These are phyloP conservation scores for Rostrohypoxylon terebratum DNA, from an alignment of 495 filamentous ascomycete genomes.

Conservation along the genomic window DNA sequence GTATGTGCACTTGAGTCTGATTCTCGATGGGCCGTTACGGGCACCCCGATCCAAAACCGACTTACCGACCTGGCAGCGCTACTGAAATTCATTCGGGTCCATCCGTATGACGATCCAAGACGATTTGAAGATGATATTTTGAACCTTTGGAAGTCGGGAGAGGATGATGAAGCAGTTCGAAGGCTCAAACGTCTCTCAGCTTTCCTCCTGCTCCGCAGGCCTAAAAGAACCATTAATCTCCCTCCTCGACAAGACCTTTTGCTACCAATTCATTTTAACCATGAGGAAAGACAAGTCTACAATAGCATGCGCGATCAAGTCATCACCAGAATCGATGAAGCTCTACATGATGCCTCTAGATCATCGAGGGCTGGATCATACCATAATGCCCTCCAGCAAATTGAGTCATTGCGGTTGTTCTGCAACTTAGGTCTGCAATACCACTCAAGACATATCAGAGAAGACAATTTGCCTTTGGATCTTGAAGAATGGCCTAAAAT, in stretches of 20 bases:
- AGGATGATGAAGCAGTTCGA: slow-evolving; percentile 49
- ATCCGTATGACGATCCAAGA: slow-evolving; percentile 54
- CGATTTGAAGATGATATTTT: slow-evolving; percentile 52
- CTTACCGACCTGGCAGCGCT: slow-evolving; percentile 53
- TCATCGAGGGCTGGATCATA: neutral
- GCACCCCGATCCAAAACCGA: slow-evolving; percentile 60
- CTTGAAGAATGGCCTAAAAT: neutral
- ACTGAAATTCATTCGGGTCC: slow-evolving; percentile 54
- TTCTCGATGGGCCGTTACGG: slow-evolving; percentile 59
- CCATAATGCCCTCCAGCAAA: neutral
- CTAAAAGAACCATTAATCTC: slow-evolving; percentile 49
- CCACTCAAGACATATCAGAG: neutral
- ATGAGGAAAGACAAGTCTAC: neutral
- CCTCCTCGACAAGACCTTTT: slow-evolving; percentile 45
- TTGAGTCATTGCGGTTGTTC: neutral
- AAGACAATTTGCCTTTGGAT: neutral
- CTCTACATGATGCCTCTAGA: neutral
- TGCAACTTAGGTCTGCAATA: neutral
- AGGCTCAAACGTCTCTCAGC: slow-evolving; percentile 53
- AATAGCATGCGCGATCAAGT: neutral
- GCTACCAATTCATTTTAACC: slow-evolving; percentile 45
- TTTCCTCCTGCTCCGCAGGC: slow-evolving; percentile 53
- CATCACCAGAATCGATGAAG: neutral
- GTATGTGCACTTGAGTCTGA: slow-evolving; percentile 50
- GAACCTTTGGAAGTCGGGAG: slow-evolving; percentile 49